Base-by-base conservation (phyloP, 2,329 filamentous ascomycete species). In the Aspergillus fumigatiaffinis region DNA sequence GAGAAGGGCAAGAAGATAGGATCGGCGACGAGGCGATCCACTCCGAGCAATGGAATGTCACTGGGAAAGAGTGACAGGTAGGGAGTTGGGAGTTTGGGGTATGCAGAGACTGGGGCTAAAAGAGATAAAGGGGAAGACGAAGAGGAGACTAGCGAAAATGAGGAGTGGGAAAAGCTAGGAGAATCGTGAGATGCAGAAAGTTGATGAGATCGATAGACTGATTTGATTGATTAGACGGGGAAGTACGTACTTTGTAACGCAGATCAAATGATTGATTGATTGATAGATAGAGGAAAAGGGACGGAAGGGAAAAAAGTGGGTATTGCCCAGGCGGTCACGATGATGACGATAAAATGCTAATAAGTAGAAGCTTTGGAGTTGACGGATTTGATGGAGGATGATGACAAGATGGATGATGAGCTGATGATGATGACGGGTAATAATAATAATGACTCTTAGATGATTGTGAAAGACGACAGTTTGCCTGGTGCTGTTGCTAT, bases 11-110 rank as follows among this genome's bases (percentile, higher is more conserved):
- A 58, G 50, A 46, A 17, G 32, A 35, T 50, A 50, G 47, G 49
- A n/a, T 42, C 21, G 48, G 35, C 41, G 50, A 38, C 51, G 58
- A 54, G 25, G 32, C n/a, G 42, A 50, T 26, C 52, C 47, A 55
- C 48, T 41, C 55, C 49, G 47, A 50, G 49, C 10, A n/a, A 47
- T 35, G 51, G 50, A 14, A 46, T 47, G 44, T 47, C 21, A 46
- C n/a, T 4, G 21, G n/a, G 9, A 14, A 10, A 20, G 42, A 46
- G 42, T 46, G 42, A 46, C n/a, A 46, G 42, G 21, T 20, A 60
- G 64, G 65, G 50, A 59, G 59, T 50, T 60, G 48, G 58, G 60
- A 66, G 54, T 57, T 49, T 38, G 32, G 32, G 32, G 32, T 38
- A 25, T 23, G 21, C 20, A 47, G 12, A 47, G 44, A 23, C 14